Evolutionary conservation across 1,139 yeast genomes (phyloP).

Genomic region (Saccharomycopsis hybrid): DNA sequence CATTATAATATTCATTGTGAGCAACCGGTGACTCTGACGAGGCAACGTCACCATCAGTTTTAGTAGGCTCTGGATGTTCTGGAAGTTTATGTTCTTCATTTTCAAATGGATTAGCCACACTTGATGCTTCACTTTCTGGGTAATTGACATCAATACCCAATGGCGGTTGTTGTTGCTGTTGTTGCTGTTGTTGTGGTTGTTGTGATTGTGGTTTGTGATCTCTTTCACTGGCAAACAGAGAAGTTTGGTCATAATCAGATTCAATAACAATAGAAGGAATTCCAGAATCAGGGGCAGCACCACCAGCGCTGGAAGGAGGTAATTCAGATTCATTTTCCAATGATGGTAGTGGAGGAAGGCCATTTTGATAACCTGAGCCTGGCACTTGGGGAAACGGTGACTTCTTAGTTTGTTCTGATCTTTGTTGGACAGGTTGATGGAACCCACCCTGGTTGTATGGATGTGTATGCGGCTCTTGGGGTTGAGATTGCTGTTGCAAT

Average conservation of each 20-base stretch:
- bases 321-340: neutral
- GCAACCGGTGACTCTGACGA: neutral
- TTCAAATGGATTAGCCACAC: conserved; percentile 10
- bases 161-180: conserved; percentile 21
- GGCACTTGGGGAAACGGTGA: conserved; percentile 1
- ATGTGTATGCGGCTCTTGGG: no score
- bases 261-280: conserved; percentile 15
- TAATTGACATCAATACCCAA: neutral
- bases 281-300: neutral
- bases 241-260: conserved; percentile 9
- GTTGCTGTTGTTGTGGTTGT: conserved; percentile 4
- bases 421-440: neutral
- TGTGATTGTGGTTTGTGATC: neutral
- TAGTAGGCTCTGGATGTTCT: neutral
- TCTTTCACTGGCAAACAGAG: conserved; percentile 21
- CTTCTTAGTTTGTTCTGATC: neutral
- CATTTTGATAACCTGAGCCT: neutral
- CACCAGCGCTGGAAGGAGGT: neutral
- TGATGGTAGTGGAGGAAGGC: neutral
- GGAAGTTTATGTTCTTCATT: neutral
- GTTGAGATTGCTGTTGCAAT: no score
- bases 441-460: no score
- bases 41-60: neutral
- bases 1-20: conserved; percentile 7
- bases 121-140: conserved; percentile 2